Evolutionary conservation across 2,329 filamentous ascomycete species (phyloP).

Genomic region (Stemphylium lycopersici): DNA sequence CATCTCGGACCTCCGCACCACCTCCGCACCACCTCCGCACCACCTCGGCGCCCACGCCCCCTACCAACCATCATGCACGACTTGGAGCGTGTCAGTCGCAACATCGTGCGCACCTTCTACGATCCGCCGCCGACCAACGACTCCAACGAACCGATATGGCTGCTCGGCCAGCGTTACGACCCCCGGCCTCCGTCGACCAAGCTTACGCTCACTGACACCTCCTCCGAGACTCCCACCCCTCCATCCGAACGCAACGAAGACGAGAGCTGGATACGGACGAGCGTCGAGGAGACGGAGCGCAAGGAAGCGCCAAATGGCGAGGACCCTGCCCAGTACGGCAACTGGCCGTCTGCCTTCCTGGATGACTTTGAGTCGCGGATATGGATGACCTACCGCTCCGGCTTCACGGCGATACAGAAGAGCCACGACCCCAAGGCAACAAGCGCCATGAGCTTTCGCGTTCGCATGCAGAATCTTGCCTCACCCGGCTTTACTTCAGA

Average conservation of each 20-base stretch:
- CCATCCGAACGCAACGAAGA: constrained; percentile 40
- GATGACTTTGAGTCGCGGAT: constrained; percentile 91
- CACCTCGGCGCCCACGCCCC: constrained; percentile 24
- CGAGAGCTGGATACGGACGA: constrained; percentile 67
- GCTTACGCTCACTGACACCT: constrained; percentile 24
- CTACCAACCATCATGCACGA: constrained; percentile 63
- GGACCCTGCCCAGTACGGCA: constrained; percentile 52
- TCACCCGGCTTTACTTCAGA: constrained; percentile 87
- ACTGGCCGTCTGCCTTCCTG: constrained; percentile 85
- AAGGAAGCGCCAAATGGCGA: constrained; percentile 57
- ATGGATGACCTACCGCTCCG: constrained; percentile 96
- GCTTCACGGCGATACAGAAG: constrained; percentile 81
- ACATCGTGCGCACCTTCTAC: constrained; percentile 89
- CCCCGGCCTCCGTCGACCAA: constrained; percentile 33
- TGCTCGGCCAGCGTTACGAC: constrained; percentile 69
- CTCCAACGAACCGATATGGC: constrained; percentile 77
- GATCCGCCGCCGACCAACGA: constrained; percentile 88
- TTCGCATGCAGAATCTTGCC: constrained; percentile 84
- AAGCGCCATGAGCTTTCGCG: constrained; percentile 77
- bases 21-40: constrained; percentile 24
- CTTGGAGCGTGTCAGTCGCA: constrained; percentile 74
- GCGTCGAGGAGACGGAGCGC: constrained; percentile 71
- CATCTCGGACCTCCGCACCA: constrained; percentile 19
- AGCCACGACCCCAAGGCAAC: constrained; percentile 75
- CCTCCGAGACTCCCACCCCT: constrained; percentile 28